Evolutionary conservation across 805 yeast genomes (phyloP).

Genomic region (Saccharomycopsis oosterbeekiorum): DNA sequence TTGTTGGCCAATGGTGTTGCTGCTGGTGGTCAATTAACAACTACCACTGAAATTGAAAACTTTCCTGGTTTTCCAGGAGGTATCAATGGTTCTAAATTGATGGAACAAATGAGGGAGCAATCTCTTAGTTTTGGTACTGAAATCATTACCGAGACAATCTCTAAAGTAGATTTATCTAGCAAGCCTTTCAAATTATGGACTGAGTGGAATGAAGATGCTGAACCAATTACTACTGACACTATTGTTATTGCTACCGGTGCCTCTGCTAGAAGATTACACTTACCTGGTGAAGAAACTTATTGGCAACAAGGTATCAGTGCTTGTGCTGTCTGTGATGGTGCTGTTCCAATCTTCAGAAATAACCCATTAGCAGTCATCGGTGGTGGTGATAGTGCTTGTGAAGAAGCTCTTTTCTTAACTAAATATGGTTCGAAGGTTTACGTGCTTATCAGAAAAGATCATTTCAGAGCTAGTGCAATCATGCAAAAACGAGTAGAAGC

Average conservation of each 20-base stretch:
- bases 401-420: constrained; percentile 94
- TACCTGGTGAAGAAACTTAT: constrained; percentile 95
- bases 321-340: constrained; percentile 99
- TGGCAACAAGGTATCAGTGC: constrained; percentile 99
- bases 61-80: constrained; percentile 99
- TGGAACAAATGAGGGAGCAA: constrained; percentile 92
- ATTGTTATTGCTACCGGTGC: constrained; percentile 96
- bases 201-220: constrained; percentile 80
- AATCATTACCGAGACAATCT: constrained; percentile 87
- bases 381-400: constrained; percentile 99
- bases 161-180: constrained; percentile 80
- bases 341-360: constrained; percentile 97
- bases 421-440: constrained; percentile 96
- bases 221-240: constrained; percentile 85
- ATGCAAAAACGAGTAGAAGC: constrained; percentile 89
- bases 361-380: constrained; percentile 97
- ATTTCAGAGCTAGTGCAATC: constrained; percentile 87
- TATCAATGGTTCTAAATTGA: constrained; percentile 73
- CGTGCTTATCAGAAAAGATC: constrained; percentile 88
- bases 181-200: constrained; percentile 97
- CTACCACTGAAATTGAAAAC: constrained; percentile 97
- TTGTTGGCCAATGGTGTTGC: constrained; percentile 94
- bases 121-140: constrained; percentile 83
- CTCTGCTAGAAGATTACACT: constrained; percentile 83
- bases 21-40: constrained; percentile 97